phyloP scores from a whole-genome alignment of 2,329 filamentous ascomycete genomes.

The Talaromyces sp. region DNA sequence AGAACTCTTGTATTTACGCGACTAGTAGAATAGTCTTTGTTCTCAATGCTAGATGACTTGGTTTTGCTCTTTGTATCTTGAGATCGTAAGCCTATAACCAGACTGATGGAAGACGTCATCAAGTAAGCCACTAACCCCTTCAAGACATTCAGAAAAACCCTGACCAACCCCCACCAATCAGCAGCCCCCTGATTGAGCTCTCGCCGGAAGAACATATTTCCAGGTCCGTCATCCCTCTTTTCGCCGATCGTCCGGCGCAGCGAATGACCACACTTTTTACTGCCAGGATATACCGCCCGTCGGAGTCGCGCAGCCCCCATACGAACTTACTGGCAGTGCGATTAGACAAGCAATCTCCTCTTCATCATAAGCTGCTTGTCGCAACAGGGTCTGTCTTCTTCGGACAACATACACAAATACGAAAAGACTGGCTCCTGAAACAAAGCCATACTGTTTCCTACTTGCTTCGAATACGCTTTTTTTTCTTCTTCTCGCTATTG shows the following conservation, averaged over 20 bases:
- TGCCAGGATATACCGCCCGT: conserved; percentile 12
- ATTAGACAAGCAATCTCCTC: conserved; percentile 7
- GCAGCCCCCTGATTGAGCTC: not conserved
- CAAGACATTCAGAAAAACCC: not conserved
- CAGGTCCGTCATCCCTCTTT: not conserved
- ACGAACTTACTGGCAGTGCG: not conserved
- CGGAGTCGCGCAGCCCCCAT: conserved; percentile 13
- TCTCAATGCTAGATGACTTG: conserved; percentile 12
- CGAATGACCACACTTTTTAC: not conserved
- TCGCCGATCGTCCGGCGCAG: not conserved
- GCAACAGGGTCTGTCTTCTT: not conserved
- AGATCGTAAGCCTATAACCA: no score
- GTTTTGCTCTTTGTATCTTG: not conserved
- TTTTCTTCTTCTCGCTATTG: not conserved
- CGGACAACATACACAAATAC: not conserved
- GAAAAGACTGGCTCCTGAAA: not conserved
- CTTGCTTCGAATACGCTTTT: not conserved
- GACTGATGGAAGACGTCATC: conserved; percentile 14
- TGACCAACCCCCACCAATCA: conserved; percentile 6
- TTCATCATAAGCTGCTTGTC: conserved; percentile 1
- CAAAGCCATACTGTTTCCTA: not conserved
- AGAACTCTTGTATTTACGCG: conserved; percentile 9
- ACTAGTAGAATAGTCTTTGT: conserved; percentile 10
- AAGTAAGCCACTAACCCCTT: not conserved
- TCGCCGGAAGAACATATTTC: conserved; percentile 1